Conservation (phyloP, 2,329 filamentous ascomycete species). For the Dactylonectria estremocensis region DNA sequence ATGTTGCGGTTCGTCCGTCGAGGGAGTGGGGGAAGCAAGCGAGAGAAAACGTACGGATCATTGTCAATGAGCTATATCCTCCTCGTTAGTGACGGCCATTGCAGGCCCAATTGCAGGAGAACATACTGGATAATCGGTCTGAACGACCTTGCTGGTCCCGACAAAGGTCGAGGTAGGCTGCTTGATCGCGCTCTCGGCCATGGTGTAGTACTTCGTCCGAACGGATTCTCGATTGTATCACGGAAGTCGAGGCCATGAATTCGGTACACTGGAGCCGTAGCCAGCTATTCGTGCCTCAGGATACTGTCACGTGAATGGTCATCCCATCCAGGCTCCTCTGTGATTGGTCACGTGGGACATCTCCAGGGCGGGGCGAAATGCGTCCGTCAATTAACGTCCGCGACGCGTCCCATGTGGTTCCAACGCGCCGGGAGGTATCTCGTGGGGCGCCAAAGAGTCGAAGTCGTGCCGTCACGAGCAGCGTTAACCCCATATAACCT, state of each 20-base stretch:
- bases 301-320: slow-evolving; percentile 50
- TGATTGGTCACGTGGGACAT: slow-evolving; percentile 39
- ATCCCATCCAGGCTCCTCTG: slow-evolving; percentile 30
- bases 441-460: neutral
- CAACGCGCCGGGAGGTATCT: slow-evolving; percentile 34
- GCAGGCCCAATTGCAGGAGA: slow-evolving; percentile 28
- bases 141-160: slow-evolving; percentile 78
- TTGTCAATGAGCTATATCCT: slow-evolving; percentile 91
- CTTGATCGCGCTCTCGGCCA: slow-evolving; percentile 58
- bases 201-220: slow-evolving; percentile 51
- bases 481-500: slow-evolving; percentile 13
- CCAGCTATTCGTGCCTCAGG: slow-evolving; percentile 51
- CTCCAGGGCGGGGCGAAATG: slow-evolving; percentile 15
- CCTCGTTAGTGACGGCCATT: slow-evolving; percentile 43
- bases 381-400: slow-evolving; percentile 44
- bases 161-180: slow-evolving; percentile 54
- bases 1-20: slow-evolving; percentile 14
- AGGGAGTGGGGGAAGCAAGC: slow-evolving; percentile 5
- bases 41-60: slow-evolving; percentile 81
- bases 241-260: slow-evolving; percentile 45
- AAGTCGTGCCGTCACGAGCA: neutral
- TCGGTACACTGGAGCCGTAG: slow-evolving; percentile 45
- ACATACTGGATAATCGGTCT: slow-evolving; percentile 90
- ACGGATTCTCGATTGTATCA: slow-evolving; percentile 49
- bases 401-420: slow-evolving; percentile 41